Base-by-base conservation (phyloP, 176 grass and related monocot species). In the Themeda triandra region DNA sequence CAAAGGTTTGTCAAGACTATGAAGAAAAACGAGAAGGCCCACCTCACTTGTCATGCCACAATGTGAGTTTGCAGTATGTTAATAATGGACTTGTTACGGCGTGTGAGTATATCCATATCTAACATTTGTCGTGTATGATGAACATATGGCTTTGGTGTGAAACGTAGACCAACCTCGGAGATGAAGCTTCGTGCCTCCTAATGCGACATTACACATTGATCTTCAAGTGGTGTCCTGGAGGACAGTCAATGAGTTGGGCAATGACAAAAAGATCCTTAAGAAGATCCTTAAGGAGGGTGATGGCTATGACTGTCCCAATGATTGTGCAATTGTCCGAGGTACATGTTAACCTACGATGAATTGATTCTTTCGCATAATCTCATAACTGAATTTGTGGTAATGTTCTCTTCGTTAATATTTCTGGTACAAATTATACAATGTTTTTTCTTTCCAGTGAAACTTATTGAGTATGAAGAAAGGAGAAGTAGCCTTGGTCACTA, bases 161-260 rank as follows among this genome's bases (percentile, higher is more conserved):
- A 75, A 48, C 91, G 94, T 2, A 83, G 78, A 42, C 70, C 77
- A 19, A 66, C 75, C n/a, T 87, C 69, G 70, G 85, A 71, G 78
- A 66, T 10, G 91, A 89, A 75, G 74, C 68, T 81, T 79, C 66
- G 91, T 93, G 36, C 89, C 94, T 51, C 86, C 91, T 56, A 82
- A 93, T 88, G 84, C 87, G 23, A 86, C 66, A 6, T 68, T 96
- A 59, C 48, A 89, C 64, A 77, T 96, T 51, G 84, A 91, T 63
- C 89, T 96, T 85, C 84, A 96, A 45, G 76, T 96, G 69, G 81
- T 96, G 5, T 93, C 94, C 48, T 96, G 94, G 94, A 93, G 88
- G 89, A 81, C 82, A 40, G 89, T 96, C 36, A 84, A 73, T 30
- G 91, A 96, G 79, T 83, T 96, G 75, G 94, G 94, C 24, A 77